Evolutionary conservation across 2,329 filamentous ascomycete species (phyloP).

Genomic region (Hypoxylon sp.): DNA sequence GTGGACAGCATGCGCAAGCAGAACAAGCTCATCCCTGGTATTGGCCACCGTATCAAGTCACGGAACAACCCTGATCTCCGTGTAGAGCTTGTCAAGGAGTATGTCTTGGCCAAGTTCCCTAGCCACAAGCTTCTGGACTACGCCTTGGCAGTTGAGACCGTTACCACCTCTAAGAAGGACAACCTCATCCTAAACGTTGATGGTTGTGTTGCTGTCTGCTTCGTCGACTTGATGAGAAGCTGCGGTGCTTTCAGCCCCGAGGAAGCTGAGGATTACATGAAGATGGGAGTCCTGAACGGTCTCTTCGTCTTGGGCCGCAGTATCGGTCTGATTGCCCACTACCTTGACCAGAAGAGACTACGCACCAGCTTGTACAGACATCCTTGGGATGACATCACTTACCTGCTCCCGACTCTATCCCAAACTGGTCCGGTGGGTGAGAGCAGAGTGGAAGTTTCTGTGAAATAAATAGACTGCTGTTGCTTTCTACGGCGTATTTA

Average conservation of each 20-base stretch:
- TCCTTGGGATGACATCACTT: conserved; percentile 99
- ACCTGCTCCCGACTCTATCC: conserved; percentile 86
- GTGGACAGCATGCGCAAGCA: conserved; percentile 99
- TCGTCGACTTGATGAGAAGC: conserved; percentile 97
- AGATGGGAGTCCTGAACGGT: conserved; percentile 99
- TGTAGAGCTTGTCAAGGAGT: conserved; percentile 99
- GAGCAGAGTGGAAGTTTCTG: conserved; percentile 87
- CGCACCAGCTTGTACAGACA: conserved; percentile 98
- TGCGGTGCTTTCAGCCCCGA: conserved; percentile 96
- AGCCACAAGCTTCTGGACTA: conserved; percentile 99
- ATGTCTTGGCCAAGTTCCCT: conserved; percentile 97
- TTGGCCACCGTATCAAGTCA: conserved; percentile 99
- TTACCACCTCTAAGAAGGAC: conserved; percentile 99
- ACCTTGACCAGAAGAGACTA: conserved; percentile 99
- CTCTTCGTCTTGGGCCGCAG: conserved; percentile 97
- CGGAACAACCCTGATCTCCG: conserved; percentile 99
- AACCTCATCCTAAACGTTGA: conserved; percentile 99
- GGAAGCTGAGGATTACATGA: conserved; percentile 98
- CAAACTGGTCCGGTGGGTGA: conserved; percentile 81
- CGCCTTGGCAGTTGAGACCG: conserved; percentile 95
- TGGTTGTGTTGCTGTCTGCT: conserved; percentile 98
- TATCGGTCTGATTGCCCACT: conserved; percentile 99
- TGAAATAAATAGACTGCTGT: conserved; percentile 67
- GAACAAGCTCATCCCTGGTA: conserved; percentile 99
- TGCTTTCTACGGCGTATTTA: conserved; percentile 50